These are phyloP conservation scores for Eimeria falciformis DNA, from an alignment of 169 alveolate species.

Conservation along the genomic window DNA sequence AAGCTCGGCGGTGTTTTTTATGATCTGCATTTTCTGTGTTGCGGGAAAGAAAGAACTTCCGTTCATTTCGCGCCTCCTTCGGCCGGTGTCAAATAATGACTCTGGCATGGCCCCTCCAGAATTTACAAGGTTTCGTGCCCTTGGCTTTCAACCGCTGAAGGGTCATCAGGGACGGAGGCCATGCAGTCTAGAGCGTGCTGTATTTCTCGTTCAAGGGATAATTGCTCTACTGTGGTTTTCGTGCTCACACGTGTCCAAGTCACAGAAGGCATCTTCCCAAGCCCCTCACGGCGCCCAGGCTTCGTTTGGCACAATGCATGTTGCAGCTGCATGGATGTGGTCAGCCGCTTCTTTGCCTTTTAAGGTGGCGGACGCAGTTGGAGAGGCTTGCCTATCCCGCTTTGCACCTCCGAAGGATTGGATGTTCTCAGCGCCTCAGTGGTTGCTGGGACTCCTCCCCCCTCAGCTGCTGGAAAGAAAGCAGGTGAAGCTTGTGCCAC, in stretches of 20 bases:
- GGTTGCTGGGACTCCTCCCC: constrained; percentile 6
- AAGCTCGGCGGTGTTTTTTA: constrained; percentile 40
- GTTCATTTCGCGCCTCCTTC: constrained; percentile 31
- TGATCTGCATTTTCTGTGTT: constrained; percentile 32
- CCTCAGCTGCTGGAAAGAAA: constrained; percentile 38
- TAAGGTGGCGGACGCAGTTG: constrained; percentile 20
- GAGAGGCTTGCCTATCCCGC: not conserved
- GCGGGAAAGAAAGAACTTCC: constrained; percentile 38
- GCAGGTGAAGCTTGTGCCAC: constrained; percentile 36
- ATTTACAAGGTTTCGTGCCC: constrained; percentile 20
- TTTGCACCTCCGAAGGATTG: not conserved
- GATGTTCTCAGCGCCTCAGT: constrained; percentile 46
- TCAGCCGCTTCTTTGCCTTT: constrained; percentile 11
- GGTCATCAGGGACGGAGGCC: constrained; percentile 15
- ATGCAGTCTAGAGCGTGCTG: constrained; percentile 15
- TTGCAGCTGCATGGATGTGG: constrained; percentile 1
- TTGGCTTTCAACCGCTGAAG: constrained; percentile 45
- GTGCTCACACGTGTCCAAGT: constrained; percentile 10
- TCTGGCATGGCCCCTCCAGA: not conserved
- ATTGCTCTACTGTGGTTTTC: constrained; percentile 47
- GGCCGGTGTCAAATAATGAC: not conserved
- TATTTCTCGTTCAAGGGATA: constrained; percentile 34
- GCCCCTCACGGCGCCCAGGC: not conserved
- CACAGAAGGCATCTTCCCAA: constrained; percentile 8
- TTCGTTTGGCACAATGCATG: not conserved